A percentile compares a stretch with the other conserved stretches of the same genome.
Evolutionary conservation across 2,329 filamentous ascomycete genomes (phyloP).

Genomic region (Coleophoma eucalyptorum): DNA sequence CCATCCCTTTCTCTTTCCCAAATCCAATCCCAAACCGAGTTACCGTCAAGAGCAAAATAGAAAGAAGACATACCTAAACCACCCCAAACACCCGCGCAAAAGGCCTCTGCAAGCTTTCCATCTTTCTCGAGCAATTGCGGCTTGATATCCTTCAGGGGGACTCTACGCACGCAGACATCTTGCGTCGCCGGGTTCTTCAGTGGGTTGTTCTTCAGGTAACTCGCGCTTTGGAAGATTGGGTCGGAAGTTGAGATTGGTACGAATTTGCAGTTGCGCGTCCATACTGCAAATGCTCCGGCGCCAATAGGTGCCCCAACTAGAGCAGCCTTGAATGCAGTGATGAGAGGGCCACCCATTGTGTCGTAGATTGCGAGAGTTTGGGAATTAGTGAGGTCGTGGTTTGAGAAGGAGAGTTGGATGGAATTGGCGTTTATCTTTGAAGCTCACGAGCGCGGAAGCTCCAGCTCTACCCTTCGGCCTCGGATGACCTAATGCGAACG

Average conservation of each 20-base stretch:
- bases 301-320: slow-evolving; percentile 13
- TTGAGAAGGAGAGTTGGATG: background rate
- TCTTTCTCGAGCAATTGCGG: slow-evolving; percentile 64
- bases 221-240: slow-evolving; percentile 53
- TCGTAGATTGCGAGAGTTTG: background rate
- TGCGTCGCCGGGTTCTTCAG: slow-evolving; percentile 58
- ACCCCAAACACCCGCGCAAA: slow-evolving; percentile 24
- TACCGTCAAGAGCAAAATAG: too few relatives aligned
- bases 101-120: slow-evolving; percentile 47
- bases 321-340: slow-evolving; percentile 14
- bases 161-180: slow-evolving; percentile 59
- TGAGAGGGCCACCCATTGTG: slow-evolving; percentile 13
- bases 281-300: slow-evolving; percentile 16
- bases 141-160: slow-evolving; percentile 60
- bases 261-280: slow-evolving; percentile 25
- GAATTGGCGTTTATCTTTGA: too few relatives aligned
- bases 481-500: too few relatives aligned
- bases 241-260: slow-evolving; percentile 55
- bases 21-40: too few relatives aligned
- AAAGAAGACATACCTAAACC: slow-evolving; percentile 42
- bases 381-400: background rate
- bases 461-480: too few relatives aligned
- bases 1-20: too few relatives aligned
- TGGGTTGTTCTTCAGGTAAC: slow-evolving; percentile 58
- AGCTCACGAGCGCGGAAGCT: too few relatives aligned